Percentiles rank a stretch among this genome's conserved stretches.
Evolutionary conservation across 2,329 filamentous ascomycete species (phyloP).

Genomic region (Botryosphaeria dothidea): DNA sequence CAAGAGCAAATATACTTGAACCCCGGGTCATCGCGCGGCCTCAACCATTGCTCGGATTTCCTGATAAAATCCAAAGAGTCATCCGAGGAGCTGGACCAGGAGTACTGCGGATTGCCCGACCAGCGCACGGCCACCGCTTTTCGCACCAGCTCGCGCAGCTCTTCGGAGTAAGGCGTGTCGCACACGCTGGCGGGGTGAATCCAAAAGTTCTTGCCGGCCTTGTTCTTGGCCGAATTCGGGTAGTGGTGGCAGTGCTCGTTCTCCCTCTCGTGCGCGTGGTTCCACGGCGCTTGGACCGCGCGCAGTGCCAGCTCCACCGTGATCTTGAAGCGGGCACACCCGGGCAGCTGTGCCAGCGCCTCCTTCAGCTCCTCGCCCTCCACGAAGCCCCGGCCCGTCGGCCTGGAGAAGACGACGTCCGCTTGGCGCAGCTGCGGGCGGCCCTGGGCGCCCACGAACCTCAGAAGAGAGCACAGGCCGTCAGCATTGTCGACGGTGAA

Average conservation of each 20-base stretch:
- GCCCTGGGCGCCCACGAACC: neutral
- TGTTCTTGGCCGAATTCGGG: neutral
- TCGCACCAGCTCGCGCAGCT: neutral
- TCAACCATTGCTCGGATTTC: conserved; percentile 1
- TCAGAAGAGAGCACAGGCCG: neutral
- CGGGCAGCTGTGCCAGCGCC: neutral
- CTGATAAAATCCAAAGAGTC: neutral
- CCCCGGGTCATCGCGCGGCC: neutral
- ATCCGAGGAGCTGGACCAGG: conserved; percentile 4
- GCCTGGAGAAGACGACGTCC: neutral
- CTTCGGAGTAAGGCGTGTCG: neutral
- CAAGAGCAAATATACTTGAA: conserved; percentile 7
- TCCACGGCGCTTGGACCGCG: conserved; percentile 1
- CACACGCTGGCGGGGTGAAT: conserved; percentile 11
- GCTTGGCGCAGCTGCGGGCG: conserved; percentile 5
- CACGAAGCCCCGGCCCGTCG: conserved; percentile 5
- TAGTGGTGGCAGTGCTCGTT: neutral
- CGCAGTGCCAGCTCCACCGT: conserved; percentile 3
- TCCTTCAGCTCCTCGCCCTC: neutral
- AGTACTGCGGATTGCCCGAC: conserved; percentile 5
- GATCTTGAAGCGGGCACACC: neutral
- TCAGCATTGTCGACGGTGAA: conserved; percentile 1
- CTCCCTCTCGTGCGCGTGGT: neutral
- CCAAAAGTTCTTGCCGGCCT: conserved; percentile 10
- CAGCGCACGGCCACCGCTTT: neutral